Percentiles rank a stretch among this genome's conserved stretches.
These are phyloP conservation scores for Aethionema arabicum DNA, from an alignment of 345 rosid genomes.

Conservation along the genomic window DNA sequence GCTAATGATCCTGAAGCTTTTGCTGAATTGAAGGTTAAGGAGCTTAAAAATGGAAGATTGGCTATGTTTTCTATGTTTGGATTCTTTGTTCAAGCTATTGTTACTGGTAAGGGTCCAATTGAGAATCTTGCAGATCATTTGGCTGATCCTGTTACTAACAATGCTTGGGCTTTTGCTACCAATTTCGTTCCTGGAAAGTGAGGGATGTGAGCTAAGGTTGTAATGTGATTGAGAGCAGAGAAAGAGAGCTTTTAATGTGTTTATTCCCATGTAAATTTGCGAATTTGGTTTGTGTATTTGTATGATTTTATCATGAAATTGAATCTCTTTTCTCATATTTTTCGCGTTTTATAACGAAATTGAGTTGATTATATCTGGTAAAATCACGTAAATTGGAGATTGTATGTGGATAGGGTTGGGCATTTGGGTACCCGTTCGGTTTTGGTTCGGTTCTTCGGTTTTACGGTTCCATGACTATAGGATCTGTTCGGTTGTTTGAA, in stretches of 20 bases:
- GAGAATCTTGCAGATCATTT: constrained; percentile 84
- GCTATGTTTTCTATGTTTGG: constrained; percentile 93
- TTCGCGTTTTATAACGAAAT: constrained; percentile 5
- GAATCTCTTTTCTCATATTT: constrained; percentile 27
- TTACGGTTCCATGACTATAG: too few relatives aligned
- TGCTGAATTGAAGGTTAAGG: constrained; percentile 81
- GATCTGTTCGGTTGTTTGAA: too few relatives aligned
- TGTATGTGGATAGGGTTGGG: background rate
- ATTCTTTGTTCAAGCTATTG: constrained; percentile 84
- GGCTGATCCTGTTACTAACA: constrained; percentile 85
- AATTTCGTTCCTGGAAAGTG: constrained; percentile 91
- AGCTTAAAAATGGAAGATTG: constrained; percentile 75
- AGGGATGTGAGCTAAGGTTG: constrained; percentile 16
- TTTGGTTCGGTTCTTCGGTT: too few relatives aligned
- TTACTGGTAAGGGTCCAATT: constrained; percentile 77
- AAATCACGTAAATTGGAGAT: constrained; percentile 18
- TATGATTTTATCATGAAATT: constrained; percentile 23
- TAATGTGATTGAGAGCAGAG: constrained; percentile 30
- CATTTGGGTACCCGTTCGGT: too few relatives aligned
- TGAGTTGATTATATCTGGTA: background rate
- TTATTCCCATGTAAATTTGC: constrained; percentile 29
- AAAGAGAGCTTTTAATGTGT: constrained; percentile 16
- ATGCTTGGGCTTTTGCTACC: constrained; percentile 86
- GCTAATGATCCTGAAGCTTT: constrained; percentile 88
- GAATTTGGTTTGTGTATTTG: constrained; percentile 26